Percentiles rank a stretch among this genome's conserved stretches.
Conservation (phyloP, 805 yeast species). For the Suhomyces tanzawaensis region DNA sequence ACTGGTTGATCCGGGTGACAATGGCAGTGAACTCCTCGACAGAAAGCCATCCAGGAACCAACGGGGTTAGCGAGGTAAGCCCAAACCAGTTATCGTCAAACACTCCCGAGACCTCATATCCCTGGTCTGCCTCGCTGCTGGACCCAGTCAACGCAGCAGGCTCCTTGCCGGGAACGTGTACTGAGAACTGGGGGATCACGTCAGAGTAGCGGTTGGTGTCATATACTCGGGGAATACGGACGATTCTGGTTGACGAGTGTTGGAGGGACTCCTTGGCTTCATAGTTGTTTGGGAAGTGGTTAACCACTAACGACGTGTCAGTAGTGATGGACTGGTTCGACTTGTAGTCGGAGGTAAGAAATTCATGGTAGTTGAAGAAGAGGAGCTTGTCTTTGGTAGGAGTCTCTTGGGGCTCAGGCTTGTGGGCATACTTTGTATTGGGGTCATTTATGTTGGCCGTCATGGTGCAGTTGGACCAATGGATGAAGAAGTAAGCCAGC, state of each 20-base stretch:
- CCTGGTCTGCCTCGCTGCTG: neutral
- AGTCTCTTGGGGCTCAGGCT: neutral
- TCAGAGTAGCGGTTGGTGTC: conserved; percentile 29
- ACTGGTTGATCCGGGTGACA: conserved; percentile 43
- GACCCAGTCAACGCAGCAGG: conserved; percentile 49
- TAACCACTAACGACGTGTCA: conserved; percentile 43
- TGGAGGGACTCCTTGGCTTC: conserved; percentile 26
- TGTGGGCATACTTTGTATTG: conserved; percentile 15
- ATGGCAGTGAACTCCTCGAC: conserved; percentile 40
- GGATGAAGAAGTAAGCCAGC: too few relatives aligned
- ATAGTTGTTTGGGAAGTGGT: conserved; percentile 67
- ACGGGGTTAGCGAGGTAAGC: conserved; percentile 48
- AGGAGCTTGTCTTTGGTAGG: conserved; percentile 10
- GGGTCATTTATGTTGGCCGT: conserved; percentile 17
- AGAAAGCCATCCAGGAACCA: conserved; percentile 25
- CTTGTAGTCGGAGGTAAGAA: conserved; percentile 34
- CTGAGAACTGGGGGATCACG: conserved; percentile 55
- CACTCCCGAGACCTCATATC: conserved; percentile 38
- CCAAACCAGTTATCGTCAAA: conserved; percentile 50
- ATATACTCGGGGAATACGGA: conserved; percentile 59
- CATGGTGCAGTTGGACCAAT: neutral
- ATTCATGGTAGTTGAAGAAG: conserved; percentile 73
- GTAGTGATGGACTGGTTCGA: conserved; percentile 10
- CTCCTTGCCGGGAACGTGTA: conserved; percentile 56
- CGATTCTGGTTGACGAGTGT: conserved; percentile 49